These are phyloP conservation scores for Fusarium sp. DNA, from an alignment of 2,329 filamentous ascomycete species.

Conservation along the genomic window DNA sequence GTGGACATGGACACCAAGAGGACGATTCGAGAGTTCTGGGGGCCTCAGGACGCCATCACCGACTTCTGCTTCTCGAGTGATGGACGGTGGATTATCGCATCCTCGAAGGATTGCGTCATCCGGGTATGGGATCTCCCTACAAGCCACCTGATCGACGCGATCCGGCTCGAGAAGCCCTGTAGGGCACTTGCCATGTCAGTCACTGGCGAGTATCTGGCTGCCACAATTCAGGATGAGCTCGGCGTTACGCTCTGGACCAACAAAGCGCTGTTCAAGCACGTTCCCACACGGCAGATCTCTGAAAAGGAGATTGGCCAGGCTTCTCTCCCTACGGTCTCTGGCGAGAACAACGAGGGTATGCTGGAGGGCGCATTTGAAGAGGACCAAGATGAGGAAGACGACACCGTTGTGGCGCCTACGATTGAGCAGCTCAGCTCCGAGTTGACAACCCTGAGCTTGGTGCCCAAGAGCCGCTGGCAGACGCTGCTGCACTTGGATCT, in stretches of 20 bases:
- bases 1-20: slow-evolving; percentile 91
- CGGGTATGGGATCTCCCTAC: slow-evolving; percentile 97
- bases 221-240: slow-evolving; percentile 81
- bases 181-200: slow-evolving; percentile 87
- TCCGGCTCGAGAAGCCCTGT: slow-evolving; percentile 81
- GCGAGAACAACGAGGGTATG: slow-evolving; percentile 80
- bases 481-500: slow-evolving; percentile 91
- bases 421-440: slow-evolving; percentile 84
- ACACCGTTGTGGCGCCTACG: slow-evolving; percentile 63
- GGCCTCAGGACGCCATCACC: slow-evolving; percentile 77
- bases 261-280: slow-evolving; percentile 87
- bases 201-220: slow-evolving; percentile 94
- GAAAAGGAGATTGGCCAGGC: slow-evolving; percentile 77
- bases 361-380: slow-evolving; percentile 81
- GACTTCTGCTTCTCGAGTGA: slow-evolving; percentile 92
- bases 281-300: slow-evolving; percentile 85
- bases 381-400: slow-evolving; percentile 61
- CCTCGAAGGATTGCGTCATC: slow-evolving; percentile 81
- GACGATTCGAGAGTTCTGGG: slow-evolving; percentile 93
- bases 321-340: slow-evolving; percentile 78
- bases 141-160: slow-evolving; percentile 92
- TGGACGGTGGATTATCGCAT: slow-evolving; percentile 91
- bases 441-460: slow-evolving; percentile 87
- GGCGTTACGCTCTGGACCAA: slow-evolving; percentile 98
- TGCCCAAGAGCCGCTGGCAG: slow-evolving; percentile 94